phyloP scores from a whole-genome alignment of 208 protist genomes.

The Crithidia sp. region DNA sequence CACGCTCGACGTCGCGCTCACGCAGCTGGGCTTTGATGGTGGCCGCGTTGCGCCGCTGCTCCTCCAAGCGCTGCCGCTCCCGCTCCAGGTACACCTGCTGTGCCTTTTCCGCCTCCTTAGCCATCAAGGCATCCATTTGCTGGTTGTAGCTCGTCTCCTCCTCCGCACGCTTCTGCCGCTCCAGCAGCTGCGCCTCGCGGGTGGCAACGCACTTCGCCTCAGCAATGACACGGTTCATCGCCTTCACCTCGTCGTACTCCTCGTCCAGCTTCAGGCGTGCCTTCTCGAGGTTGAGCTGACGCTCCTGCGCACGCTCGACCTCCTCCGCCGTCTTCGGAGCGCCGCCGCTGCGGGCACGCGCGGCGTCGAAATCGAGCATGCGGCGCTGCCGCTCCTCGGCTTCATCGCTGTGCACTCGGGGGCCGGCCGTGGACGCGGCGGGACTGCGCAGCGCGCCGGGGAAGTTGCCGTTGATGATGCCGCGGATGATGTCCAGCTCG shows the following conservation, averaged over 20 bases:
- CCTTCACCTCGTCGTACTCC: slow-evolving; percentile 92
- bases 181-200: slow-evolving; percentile 88
- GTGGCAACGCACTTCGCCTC: slow-evolving; percentile 93
- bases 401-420: slow-evolving; percentile 25
- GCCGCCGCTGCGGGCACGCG: slow-evolving; percentile 48
- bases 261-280: slow-evolving; percentile 86
- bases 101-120: slow-evolving; percentile 82
- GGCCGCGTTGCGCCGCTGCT: slow-evolving; percentile 77
- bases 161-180: slow-evolving; percentile 70
- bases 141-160: slow-evolving; percentile 74
- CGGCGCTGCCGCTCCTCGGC: slow-evolving; percentile 73
- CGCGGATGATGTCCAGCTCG: slow-evolving; percentile 81
- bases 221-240: slow-evolving; percentile 91
- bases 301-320: slow-evolving; percentile 77
- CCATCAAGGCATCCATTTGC: slow-evolving; percentile 85
- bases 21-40: slow-evolving; percentile 92
- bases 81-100: slow-evolving; percentile 92
- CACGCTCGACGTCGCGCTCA: slow-evolving; percentile 86
- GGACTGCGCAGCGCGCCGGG: slow-evolving; percentile 8
- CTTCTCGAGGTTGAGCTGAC: slow-evolving; percentile 72
- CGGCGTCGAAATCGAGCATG: slow-evolving; percentile 87
- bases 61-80: slow-evolving; percentile 81
- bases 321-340: slow-evolving; percentile 76
- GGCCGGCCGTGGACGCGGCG: slow-evolving; percentile 11
- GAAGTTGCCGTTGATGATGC: slow-evolving; percentile 65